Percentiles rank a stretch among this genome's conserved stretches.
phyloP scores from a whole-genome alignment of 176 grass and related monocot genomes.

The Tillandsia fasciculata region DNA sequence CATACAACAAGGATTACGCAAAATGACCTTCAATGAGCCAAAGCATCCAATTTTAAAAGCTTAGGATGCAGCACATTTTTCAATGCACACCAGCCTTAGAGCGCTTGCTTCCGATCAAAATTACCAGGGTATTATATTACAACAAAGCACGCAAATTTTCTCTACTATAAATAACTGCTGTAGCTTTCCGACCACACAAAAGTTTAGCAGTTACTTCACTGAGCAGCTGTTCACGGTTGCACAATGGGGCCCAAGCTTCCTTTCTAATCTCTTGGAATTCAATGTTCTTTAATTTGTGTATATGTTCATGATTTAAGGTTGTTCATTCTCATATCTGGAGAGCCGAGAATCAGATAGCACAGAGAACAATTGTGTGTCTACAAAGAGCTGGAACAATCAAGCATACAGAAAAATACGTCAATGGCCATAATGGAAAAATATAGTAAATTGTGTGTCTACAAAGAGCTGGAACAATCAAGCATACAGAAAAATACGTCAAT shows the following conservation, averaged over 20 bases:
- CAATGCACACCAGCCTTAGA: neutral
- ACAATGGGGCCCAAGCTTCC: neutral
- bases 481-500: conserved; percentile 10
- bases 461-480: conserved; percentile 48
- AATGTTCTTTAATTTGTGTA: neutral
- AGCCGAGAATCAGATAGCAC: conserved; percentile 70
- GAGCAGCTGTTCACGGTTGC: neutral
- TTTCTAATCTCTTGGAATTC: neutral
- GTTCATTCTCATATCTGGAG: conserved; percentile 51
- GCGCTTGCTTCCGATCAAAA: neutral
- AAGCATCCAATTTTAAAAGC: neutral
- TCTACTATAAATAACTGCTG: neutral
- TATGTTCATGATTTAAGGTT: conserved; percentile 5
- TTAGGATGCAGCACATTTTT: conserved; percentile 1
- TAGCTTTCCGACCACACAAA: neutral
- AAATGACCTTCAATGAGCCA: neutral
- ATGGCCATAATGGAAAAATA: neutral
- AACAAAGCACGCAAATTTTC: neutral
- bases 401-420: conserved; percentile 14
- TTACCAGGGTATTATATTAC: neutral
- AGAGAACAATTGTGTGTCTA: conserved; percentile 75
- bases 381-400: conserved; percentile 51
- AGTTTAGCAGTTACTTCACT: neutral
- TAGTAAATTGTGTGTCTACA: no score
- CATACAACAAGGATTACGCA: neutral